Base-by-base conservation (phyloP, 768 basidiomycete genomes). In the Boletellus sp. region DNA sequence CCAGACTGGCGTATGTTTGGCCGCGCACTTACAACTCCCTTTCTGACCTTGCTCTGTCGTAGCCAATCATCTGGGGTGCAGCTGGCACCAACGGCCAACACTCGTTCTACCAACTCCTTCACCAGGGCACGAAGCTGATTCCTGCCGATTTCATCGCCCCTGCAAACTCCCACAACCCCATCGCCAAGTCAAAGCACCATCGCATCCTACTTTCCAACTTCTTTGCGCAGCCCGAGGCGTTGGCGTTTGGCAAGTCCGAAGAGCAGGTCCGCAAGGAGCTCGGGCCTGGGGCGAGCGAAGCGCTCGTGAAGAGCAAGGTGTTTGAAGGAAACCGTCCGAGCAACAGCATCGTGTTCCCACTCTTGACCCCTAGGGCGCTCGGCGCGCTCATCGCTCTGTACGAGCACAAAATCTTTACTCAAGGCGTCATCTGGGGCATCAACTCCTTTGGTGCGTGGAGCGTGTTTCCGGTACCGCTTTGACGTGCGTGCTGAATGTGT, bases 51-150 rank as follows among this genome's bases (percentile, higher is more conserved):
- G 36, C 20, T 45, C 3, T 37, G 45, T 11, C 48, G 20, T 59
- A 94, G 86, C 95, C 96, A 13, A 98, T 99, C 74, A 90, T 98
- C 69, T 99, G 96, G 96, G 96, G 95, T 58, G 94, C 94, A 10
- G 86, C 91, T 1, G 96, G 95, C 37, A 98, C 96, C 34, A 98
- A 98, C 71, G 96, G 95, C 50, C 95, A 98, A 69, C 96, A 99
- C 74, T 97, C 96, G 9, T 98, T 99, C 81, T 99, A 99, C 75
- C 95, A 97, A 72, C 87, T 97, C 55, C 77, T 94, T 19, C 92
- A 94, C 72, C 93, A 94, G 68, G 92, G 92, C 44, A 94, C 92
- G 35, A 95, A 93, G 74, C 67, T 94, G 54, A 86, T 94, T 59
- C 93, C 93, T 1, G 81, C 88, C 41, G 93, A 96, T 69, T 95